phyloP scores from a whole-genome alignment of 768 basidiomycete species.

The Psilocybe tampanensis region DNA sequence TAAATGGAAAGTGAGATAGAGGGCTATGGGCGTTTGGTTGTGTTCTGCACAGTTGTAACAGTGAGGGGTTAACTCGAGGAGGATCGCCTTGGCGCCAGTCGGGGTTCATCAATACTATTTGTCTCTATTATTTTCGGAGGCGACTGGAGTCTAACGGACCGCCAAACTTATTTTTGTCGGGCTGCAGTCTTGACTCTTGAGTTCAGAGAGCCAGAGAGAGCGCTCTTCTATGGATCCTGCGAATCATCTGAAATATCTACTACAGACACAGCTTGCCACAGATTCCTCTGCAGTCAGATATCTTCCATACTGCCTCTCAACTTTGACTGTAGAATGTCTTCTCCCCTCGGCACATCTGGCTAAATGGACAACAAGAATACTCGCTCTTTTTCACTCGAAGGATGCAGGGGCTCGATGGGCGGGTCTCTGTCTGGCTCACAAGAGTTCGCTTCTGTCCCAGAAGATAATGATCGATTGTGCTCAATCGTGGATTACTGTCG shows the following conservation, averaged over 20 bases:
- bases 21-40: no score
- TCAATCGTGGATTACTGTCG: conserved; percentile 69
- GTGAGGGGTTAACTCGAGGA: no score
- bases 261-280: conserved; percentile 74
- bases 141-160: conserved; percentile 1
- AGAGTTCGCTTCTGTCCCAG: conserved; percentile 61
- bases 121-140: conserved; percentile 21
- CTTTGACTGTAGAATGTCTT: conserved; percentile 56
- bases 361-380: conserved; percentile 78
- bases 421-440: conserved; percentile 73
- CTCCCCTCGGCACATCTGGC: conserved; percentile 63
- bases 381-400: conserved; percentile 76
- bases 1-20: neutral
- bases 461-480: conserved; percentile 68
- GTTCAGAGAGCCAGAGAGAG: neutral
- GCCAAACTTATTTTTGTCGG: conserved; percentile 8
- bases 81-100: neutral
- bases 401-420: conserved; percentile 80
- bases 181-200: neutral
- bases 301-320: conserved; percentile 58
- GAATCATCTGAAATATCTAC: conserved; percentile 61
- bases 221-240: conserved; percentile 40
- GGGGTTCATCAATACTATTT: conserved; percentile 11
- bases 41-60: no score
- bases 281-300: conserved; percentile 63